phyloP scores from a whole-genome alignment of 371 early-diverging fungal genomes.

The Syncephalastrum monosporum region DNA sequence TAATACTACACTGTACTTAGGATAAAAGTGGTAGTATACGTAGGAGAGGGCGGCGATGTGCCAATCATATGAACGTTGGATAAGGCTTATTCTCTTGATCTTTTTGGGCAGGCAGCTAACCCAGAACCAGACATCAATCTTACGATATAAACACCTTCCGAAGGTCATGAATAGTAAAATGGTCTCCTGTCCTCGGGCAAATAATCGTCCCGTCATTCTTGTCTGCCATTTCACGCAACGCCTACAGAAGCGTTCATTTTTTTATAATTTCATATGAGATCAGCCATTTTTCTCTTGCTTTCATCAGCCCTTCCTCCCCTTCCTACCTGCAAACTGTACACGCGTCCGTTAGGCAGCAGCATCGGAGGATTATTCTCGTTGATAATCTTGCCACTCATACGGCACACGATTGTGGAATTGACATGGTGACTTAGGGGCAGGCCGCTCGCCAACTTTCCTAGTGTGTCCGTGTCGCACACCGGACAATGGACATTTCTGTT shows the following conservation, averaged over 20 bases:
- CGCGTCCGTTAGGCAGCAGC: conserved; percentile 93
- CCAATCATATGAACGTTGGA: background rate
- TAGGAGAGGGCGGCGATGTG: background rate
- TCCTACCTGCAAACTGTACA: conserved; percentile 79
- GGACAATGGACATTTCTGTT: conserved; percentile 92
- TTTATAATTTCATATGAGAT: background rate
- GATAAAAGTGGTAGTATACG: background rate
- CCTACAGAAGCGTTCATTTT: conserved; percentile 34
- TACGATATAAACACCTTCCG: conserved; percentile 88
- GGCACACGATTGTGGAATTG: conserved; percentile 91
- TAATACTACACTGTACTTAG: too few species aligned
- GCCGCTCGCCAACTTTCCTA: conserved; percentile 78
- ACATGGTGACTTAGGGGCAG: conserved; percentile 91
- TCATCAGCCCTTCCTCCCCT: conserved; percentile 8
- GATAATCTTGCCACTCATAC: conserved; percentile 86
- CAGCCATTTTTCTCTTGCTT: background rate
- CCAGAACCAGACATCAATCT: conserved; percentile 5
- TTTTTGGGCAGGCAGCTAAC: conserved; percentile 2
- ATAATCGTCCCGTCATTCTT: conserved; percentile 72
- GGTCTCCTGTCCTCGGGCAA: conserved; percentile 79
- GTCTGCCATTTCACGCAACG: conserved; percentile 80
- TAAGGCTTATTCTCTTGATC: background rate
- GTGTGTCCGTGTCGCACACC: conserved; percentile 82
- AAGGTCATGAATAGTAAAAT: conserved; percentile 61
- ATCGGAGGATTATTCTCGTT: conserved; percentile 94